Percentiles rank a stretch among this genome's conserved stretches.
phyloP scores from a whole-genome alignment of 2,329 filamentous ascomycete species.

The Fusarium hostae region DNA sequence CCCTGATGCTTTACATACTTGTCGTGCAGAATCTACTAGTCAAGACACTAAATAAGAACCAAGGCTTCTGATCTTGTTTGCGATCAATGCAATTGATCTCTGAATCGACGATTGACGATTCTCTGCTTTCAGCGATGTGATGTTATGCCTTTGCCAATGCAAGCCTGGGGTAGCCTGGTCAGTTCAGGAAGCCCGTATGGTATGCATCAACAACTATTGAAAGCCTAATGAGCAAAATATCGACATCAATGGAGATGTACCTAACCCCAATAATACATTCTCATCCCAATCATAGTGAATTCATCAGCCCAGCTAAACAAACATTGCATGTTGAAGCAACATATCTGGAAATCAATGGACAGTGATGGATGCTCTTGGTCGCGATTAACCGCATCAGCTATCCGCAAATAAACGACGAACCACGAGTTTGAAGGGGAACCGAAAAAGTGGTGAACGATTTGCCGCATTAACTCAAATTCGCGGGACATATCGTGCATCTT shows the following conservation, averaged over 20 bases:
- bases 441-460: slow-evolving; percentile 34
- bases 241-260: background rate
- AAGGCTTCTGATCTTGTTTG: slow-evolving; percentile 13
- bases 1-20: slow-evolving; percentile 22
- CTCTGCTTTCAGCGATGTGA: background rate
- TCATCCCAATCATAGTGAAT: background rate
- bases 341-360: background rate
- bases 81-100: slow-evolving; percentile 16
- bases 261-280: background rate
- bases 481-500: slow-evolving; percentile 41
- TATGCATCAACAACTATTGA: slow-evolving; percentile 5
- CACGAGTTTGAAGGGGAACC: slow-evolving; percentile 20
- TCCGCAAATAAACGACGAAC: slow-evolving; percentile 6
- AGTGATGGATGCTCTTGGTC: slow-evolving; percentile 8
- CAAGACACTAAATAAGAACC: slow-evolving; percentile 12
- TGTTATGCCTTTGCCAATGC: slow-evolving; percentile 17
- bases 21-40: slow-evolving; percentile 32
- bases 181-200: slow-evolving; percentile 14
- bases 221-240: slow-evolving; percentile 1
- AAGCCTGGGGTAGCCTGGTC: slow-evolving; percentile 19
- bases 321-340: background rate
- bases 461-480: slow-evolving; percentile 36
- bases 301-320: background rate
- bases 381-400: slow-evolving; percentile 15
- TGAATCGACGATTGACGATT: slow-evolving; percentile 23